phyloP scores from a whole-genome alignment of 139 green algal species.

The Coccomyxa sp. region DNA sequence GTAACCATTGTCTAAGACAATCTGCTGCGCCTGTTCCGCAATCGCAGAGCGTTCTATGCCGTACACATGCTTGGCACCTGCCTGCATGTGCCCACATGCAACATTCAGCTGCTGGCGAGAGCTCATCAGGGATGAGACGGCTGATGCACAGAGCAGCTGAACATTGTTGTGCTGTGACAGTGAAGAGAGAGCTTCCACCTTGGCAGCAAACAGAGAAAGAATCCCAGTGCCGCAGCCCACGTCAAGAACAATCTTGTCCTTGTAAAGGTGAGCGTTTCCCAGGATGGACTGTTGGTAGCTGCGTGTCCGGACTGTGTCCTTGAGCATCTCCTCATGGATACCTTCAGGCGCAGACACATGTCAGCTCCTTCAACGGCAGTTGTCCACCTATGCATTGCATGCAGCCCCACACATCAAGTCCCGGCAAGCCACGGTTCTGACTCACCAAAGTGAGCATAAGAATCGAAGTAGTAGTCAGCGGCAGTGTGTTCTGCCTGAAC shows the following conservation, averaged over 20 bases:
- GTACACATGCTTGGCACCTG: conserved; percentile 86
- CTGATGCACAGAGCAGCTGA: too few relatives aligned
- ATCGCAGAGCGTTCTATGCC: conserved; percentile 87
- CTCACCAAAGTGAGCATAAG: conserved; percentile 72
- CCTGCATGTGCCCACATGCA: conserved; percentile 34
- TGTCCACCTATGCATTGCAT: background rate
- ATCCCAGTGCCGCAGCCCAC: conserved; percentile 95
- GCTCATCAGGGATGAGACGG: too few relatives aligned
- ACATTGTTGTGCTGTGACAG: too few relatives aligned
- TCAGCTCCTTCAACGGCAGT: background rate
- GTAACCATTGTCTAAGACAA: conserved; percentile 79
- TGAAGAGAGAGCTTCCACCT: background rate
- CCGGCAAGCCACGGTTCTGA: background rate
- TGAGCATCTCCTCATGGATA: conserved; percentile 92
- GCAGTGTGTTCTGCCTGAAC: conserved; percentile 14
- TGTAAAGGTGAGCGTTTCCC: conserved; percentile 65
- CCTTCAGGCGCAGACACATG: conserved; percentile 15
- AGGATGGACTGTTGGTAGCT: conserved; percentile 77
- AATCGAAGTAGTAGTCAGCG: conserved; percentile 76
- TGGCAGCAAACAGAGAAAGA: conserved; percentile 88
- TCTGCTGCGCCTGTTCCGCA: conserved; percentile 75
- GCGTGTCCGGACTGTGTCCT: conserved; percentile 74
- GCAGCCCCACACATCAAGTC: background rate
- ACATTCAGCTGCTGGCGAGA: background rate
- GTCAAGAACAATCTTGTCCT: conserved; percentile 78